Evolutionary conservation across 306 rosid genomes (phyloP).

Genomic region (Ammopiptanthus mongolicus): DNA sequence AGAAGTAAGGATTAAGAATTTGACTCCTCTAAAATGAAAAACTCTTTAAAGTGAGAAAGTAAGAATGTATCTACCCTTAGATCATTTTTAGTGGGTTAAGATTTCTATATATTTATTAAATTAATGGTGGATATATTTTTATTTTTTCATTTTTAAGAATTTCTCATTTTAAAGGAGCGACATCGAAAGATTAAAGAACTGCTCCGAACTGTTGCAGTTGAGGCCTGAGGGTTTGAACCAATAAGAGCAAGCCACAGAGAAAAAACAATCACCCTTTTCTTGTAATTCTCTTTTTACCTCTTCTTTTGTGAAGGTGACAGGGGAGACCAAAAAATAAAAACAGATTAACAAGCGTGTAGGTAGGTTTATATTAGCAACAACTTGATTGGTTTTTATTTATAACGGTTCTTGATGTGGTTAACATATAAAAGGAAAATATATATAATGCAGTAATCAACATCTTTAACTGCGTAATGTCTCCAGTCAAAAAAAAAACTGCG

Average conservation of each 20-base stretch:
- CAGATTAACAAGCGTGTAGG: neutral
- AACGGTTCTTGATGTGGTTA: slow-evolving; percentile 25
- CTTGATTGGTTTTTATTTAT: slow-evolving; percentile 31
- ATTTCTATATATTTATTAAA: no score
- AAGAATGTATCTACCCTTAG: no score
- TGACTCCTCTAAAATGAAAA: no score
- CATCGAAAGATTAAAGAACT: no score
- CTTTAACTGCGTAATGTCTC: no score
- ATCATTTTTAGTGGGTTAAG: no score
- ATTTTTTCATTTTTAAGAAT: no score
- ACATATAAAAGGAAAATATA: neutral
- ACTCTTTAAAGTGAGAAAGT: no score
- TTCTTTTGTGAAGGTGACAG: slow-evolving; percentile 12
- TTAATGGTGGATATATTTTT: no score
- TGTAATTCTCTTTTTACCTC: neutral
- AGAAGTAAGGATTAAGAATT: no score
- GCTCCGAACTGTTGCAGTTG: slow-evolving; percentile 18
- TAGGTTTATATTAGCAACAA: neutral
- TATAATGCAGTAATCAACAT: neutral
- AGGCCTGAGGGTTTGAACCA: slow-evolving; percentile 13
- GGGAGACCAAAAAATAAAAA: slow-evolving; percentile 11
- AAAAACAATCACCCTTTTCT: neutral
- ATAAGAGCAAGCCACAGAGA: neutral
- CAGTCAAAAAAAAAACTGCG: no score
- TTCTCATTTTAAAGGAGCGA: no score